A percentile compares a stretch with the other conserved stretches of the same genome.
These are phyloP conservation scores for Pseudoscleropodium purum DNA, from an alignment of 225 moss, liverwort and hornwort species.

Conservation along the genomic window DNA sequence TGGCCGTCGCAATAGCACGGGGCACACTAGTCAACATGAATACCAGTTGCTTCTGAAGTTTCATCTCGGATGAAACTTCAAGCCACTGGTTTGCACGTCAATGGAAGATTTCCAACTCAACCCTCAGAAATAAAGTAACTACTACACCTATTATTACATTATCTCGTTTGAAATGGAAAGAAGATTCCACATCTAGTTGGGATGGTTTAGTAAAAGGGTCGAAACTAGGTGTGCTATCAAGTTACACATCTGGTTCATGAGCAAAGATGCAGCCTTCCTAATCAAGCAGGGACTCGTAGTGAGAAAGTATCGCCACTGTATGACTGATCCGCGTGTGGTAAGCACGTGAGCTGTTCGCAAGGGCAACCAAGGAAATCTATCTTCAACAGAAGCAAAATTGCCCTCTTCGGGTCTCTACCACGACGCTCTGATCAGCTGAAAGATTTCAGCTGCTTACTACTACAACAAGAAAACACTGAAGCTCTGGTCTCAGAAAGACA, in stretches of 20 bases:
- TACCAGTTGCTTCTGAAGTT: background rate
- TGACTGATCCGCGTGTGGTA: background rate
- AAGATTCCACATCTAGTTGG: background rate
- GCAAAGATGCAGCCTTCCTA: background rate
- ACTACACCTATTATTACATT: background rate
- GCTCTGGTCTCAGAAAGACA: background rate
- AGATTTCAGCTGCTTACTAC: background rate
- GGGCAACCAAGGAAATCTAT: background rate
- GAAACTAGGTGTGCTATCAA: background rate
- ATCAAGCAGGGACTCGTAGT: background rate
- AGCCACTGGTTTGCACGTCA: background rate
- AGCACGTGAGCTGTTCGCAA: background rate
- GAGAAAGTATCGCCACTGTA: background rate
- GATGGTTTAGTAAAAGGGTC: background rate
- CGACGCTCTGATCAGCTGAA: slow-evolving; percentile 13
- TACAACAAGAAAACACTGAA: background rate
- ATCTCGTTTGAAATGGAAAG: background rate
- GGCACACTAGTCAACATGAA: too few relatives aligned
- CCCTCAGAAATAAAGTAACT: background rate
- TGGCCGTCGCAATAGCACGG: too few relatives aligned
- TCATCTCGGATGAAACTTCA: background rate
- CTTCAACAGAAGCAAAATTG: background rate
- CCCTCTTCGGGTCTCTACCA: background rate
- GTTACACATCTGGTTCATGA: background rate
- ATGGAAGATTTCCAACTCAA: background rate